A percentile compares a stretch with the other conserved stretches of the same genome.
Conservation (phyloP, 1,139 yeast genomes). For the Suhomyces bolitotheri region DNA sequence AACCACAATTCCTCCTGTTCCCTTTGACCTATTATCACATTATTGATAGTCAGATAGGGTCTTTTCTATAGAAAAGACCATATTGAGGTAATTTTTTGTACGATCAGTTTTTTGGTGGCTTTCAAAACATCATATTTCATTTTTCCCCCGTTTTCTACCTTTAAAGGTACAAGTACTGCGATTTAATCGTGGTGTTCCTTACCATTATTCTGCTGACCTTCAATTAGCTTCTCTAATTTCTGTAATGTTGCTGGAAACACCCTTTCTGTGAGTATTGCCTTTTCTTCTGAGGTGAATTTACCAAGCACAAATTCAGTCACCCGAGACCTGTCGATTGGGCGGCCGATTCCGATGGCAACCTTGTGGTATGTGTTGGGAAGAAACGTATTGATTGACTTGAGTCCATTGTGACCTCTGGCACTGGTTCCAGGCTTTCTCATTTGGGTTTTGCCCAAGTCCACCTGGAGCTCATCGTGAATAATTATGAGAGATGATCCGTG, state of each 20-base stretch:
- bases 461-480: slow-evolving; percentile 74
- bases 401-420: slow-evolving; percentile 80
- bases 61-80: too few species aligned
- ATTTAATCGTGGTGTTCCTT: too few species aligned
- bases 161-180: too few species aligned
- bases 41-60: too few species aligned
- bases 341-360: slow-evolving; percentile 72
- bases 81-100: too few species aligned
- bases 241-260: slow-evolving; percentile 41
- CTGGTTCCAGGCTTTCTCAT: slow-evolving; percentile 57
- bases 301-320: slow-evolving; percentile 66
- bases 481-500: slow-evolving; percentile 47
- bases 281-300: slow-evolving; percentile 41
- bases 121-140: too few species aligned
- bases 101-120: too few species aligned
- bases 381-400: slow-evolving; percentile 51
- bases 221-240: slow-evolving; percentile 36
- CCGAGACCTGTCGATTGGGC: slow-evolving; percentile 46
- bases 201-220: too few species aligned
- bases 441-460: slow-evolving; percentile 63
- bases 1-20: too few species aligned
- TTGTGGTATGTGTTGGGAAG: slow-evolving; percentile 50
- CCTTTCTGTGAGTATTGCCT: slow-evolving; percentile 29
- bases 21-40: too few species aligned
- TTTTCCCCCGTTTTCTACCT: too few species aligned